Base-by-base conservation (phyloP, 2,329 filamentous ascomycete genomes). In the Xylariales sp. region DNA sequence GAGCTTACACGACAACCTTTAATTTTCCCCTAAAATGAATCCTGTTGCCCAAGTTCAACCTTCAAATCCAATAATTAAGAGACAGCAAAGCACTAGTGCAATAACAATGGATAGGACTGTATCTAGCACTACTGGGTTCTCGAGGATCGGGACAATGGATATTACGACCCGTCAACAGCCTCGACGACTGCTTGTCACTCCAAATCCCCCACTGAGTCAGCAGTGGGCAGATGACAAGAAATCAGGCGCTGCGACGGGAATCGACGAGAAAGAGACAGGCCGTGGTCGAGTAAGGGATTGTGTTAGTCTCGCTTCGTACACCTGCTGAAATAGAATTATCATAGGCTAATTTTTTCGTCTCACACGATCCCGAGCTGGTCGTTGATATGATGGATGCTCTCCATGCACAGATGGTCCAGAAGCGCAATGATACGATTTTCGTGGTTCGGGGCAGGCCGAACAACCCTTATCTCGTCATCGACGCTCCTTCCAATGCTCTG, bases 261-360 rank as follows among this genome's bases (percentile, higher is more conserved):
- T 7, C 8, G 7, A 11, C 10, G 10, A 30, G 28, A 7, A 30
- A 15, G 11, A 7, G 8, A 10, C 8, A 8, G n/a, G n/a, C 8
- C 23, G 23, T 30, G 28, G 28, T 7, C 28, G 8, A 15, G 10
- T 30, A 10, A 30, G 10, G 14, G 28, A 15, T 7, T n/a, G 23
- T 28, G 24, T 25, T 17, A 10, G 4, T 10, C 16, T 14, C 19
- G 6, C 17, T n/a, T 4, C 5, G 16, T 20, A 14, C 7, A n/a
- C n/a, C n/a, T n/a, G n/a, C n/a, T n/a, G n/a, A n/a, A n/a, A n/a
- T n/a, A n/a, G n/a, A n/a, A n/a, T 7, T 28, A 11, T 21, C 17
- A n/a, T 15, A 23, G 15, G 35, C 35, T 15, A 27, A 18, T 20
- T 21, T 37, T 15, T 10, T 37, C 35, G n/a, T 37, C 12, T 37